Evolutionary conservation across 176 grass and related monocot genomes (phyloP), one percentile per base, ranked within the genome.

Genomic region (Bonia amplexicaulis): DNA sequence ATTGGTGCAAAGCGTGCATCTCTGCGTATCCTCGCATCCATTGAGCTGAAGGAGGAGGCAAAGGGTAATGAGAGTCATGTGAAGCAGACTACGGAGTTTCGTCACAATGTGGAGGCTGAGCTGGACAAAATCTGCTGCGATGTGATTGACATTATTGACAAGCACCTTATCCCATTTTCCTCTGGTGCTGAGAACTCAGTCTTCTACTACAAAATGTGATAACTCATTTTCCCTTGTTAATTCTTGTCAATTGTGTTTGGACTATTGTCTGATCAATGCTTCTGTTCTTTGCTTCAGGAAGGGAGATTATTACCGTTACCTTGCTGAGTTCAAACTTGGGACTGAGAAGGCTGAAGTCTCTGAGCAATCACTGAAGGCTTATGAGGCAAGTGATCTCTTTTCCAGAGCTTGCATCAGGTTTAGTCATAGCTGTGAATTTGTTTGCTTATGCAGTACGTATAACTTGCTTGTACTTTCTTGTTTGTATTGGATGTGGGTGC

Each of bases 121-220:
- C 83, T 94, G 25, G 71, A 89, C 45, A 90, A 64, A 51, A 84
- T 94, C 44, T 94, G 92, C 37, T 76, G 23, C 48, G 86, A 91
- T 61, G 85, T 94, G 41, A 84, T 94, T 71, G 39, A 80, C 3
- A 84, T 84, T 75, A 82, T 94, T 71, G 92, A 94, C 62, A 87
- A 82, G 31, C 86, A 94, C 46, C 86, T 94, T 75, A 89, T 88
- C 75, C 89, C 92, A 23, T 88, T 84, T 45, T 71, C 83, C 26
- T 73, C 80, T 71, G 83, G 80, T 46, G 89, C 82, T 19, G 89
- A 94, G 84, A 80, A 74, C 49, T 91, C 84, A 26, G 89, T 91
- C 17, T 94, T 94, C 74, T 91, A 94, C 74, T 86, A 94, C 57
- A 91, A 94, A 80, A 94, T 94, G 92, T 94, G 80, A 76, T 65